Percentiles rank a stretch among this genome's conserved stretches.
Evolutionary conservation across 768 basidiomycete genomes (phyloP).

Genomic region (Lactarius evosmus): DNA sequence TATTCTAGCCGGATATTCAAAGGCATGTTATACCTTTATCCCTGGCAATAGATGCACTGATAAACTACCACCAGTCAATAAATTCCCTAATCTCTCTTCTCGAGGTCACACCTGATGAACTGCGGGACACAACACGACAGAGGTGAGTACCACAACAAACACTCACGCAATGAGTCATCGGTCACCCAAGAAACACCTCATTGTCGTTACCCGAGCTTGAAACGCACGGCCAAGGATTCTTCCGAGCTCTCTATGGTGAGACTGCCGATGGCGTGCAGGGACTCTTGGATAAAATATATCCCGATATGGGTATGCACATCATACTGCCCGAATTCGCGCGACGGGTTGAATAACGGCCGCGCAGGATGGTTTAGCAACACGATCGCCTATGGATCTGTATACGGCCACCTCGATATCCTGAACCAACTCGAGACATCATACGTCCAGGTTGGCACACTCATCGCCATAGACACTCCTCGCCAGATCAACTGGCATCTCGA

Average conservation of each 20-base stretch:
- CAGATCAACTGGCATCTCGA: conserved; percentile 67
- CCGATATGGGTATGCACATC: conserved; percentile 54
- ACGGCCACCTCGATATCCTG: conserved; percentile 47
- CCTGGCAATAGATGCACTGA: not conserved
- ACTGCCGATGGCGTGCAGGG: conserved; percentile 47
- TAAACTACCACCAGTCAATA: conserved; percentile 44
- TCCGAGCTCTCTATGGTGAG: conserved; percentile 52
- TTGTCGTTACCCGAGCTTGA: conserved; percentile 45
- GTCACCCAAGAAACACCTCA: conserved; percentile 39
- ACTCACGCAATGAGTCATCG: not conserved
- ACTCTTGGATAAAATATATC: conserved; percentile 51
- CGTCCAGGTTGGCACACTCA: conserved; percentile 56
- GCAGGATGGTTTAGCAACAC: conserved; percentile 53
- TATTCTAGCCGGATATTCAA: conserved; percentile 53
- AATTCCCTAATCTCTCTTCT: conserved; percentile 53
- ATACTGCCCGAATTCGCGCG: not conserved
- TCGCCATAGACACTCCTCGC: conserved; percentile 57
- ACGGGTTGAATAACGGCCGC: not conserved
- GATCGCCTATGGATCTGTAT: conserved; percentile 56
- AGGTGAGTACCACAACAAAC: conserved; percentile 38
- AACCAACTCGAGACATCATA: conserved; percentile 56
- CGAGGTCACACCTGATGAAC: conserved; percentile 49
- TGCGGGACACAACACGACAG: conserved; percentile 46
- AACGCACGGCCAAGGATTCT: conserved; percentile 43
- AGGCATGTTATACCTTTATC: conserved; percentile 38